These are phyloP conservation scores for Fonsecaea pugnacius DNA, from an alignment of 2,329 filamentous ascomycete genomes.

Conservation along the genomic window DNA sequence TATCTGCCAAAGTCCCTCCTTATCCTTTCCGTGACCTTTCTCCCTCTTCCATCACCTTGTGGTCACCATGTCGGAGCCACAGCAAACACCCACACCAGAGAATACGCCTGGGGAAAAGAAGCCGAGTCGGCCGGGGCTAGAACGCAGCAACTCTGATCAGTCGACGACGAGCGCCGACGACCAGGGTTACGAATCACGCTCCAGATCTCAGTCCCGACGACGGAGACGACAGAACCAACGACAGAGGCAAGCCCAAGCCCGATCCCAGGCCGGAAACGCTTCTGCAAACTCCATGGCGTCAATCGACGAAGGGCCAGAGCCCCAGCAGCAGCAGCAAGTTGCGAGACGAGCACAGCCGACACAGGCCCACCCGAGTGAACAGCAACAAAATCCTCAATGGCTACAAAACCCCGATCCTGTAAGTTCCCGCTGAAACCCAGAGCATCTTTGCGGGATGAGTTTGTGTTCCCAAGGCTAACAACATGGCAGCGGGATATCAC, in stretches of 20 bases:
- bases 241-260: slow-evolving; percentile 30
- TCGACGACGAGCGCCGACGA: slow-evolving; percentile 31
- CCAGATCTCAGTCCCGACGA: slow-evolving; percentile 37
- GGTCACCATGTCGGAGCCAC: slow-evolving; percentile 34
- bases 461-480: neutral
- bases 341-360: slow-evolving; percentile 16
- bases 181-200: slow-evolving; percentile 39
- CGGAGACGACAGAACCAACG: slow-evolving; percentile 38
- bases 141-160: slow-evolving; percentile 33
- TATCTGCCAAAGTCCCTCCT: neutral
- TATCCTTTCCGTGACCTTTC: neutral
- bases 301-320: slow-evolving; percentile 34
- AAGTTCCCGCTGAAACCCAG: neutral
- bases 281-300: slow-evolving; percentile 36
- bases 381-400: slow-evolving; percentile 29
- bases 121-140: slow-evolving; percentile 28
- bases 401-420: slow-evolving; percentile 33
- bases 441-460: too few species aligned
- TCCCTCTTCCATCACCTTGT: slow-evolving; percentile 12
- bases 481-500: slow-evolving; percentile 50
- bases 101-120: slow-evolving; percentile 33
- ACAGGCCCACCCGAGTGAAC: slow-evolving; percentile 18
- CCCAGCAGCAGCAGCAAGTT: slow-evolving; percentile 29
- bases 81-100: slow-evolving; percentile 34
- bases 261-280: slow-evolving; percentile 33